Evolutionary conservation across 495 filamentous ascomycete species (phyloP).

Genomic region (Venustampulla echinocandica): DNA sequence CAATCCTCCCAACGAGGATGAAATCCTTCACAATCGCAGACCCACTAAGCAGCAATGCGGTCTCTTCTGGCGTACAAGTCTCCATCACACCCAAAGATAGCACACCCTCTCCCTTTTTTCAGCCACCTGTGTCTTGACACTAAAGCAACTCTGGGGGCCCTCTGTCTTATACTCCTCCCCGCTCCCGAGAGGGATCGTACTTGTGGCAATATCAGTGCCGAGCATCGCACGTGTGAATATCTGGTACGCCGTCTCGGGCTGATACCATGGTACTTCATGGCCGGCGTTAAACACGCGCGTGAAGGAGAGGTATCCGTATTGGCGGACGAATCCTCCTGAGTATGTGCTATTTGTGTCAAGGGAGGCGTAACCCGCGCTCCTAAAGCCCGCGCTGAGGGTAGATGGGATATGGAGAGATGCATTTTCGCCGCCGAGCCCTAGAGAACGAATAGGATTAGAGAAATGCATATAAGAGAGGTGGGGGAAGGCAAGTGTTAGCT

Average conservation of each 20-base stretch:
- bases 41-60: conserved; percentile 33
- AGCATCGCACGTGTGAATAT: conserved; percentile 39
- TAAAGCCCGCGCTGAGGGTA: conserved; percentile 25
- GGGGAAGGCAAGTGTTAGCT: not conserved
- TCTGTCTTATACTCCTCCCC: not conserved
- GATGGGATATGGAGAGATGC: not conserved
- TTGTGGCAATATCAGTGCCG: conserved; percentile 49
- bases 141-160: conserved; percentile 8
- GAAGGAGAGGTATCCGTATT: conserved; percentile 52
- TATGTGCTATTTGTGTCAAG: conserved; percentile 37
- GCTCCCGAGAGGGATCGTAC: conserved; percentile 25
- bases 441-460: too few species aligned
- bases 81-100: conserved; percentile 28
- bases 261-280: conserved; percentile 47
- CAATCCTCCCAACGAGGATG: conserved; percentile 11
- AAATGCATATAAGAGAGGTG: not conserved
- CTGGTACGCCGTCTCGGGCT: conserved; percentile 12
- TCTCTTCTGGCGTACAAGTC: conserved; percentile 31
- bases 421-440: not conserved
- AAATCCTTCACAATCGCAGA: conserved; percentile 24
- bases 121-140: conserved; percentile 4
- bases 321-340: conserved; percentile 44
- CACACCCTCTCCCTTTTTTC: not conserved
- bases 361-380: conserved; percentile 40
- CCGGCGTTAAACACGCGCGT: conserved; percentile 51